Evolutionary conservation across 1,284 basidiomycete species (phyloP).

Genomic region (Austropuccinia psidii): DNA sequence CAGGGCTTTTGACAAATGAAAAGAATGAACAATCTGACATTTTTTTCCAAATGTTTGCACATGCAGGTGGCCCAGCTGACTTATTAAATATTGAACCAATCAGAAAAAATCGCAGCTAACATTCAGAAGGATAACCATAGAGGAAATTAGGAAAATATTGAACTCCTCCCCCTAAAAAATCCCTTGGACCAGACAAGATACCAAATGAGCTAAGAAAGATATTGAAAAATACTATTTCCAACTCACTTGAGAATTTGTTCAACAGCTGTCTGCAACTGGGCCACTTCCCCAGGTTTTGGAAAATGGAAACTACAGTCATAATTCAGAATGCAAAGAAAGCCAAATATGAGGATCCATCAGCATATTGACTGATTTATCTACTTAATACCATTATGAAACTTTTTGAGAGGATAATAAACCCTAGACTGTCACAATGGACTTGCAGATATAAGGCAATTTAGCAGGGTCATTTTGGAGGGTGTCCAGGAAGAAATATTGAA

Average conservation of each 20-base stretch:
- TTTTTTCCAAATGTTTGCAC: too few species aligned
- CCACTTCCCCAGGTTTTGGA: background rate
- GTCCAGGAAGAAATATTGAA: background rate
- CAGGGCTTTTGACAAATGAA: background rate
- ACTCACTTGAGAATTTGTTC: background rate
- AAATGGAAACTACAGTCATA: background rate
- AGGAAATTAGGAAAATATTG: background rate
- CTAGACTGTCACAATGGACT: background rate
- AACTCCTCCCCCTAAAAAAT: background rate
- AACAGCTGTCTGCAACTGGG: background rate
- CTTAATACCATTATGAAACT: background rate
- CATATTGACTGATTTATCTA: background rate
- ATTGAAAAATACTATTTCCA: background rate
- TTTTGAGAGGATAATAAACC: background rate
- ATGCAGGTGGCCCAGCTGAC: too few species aligned
- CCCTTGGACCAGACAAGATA: background rate
- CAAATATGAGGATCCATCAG: background rate
- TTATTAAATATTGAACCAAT: background rate
- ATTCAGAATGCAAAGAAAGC: background rate
- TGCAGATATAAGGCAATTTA: background rate
- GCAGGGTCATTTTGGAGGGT: background rate
- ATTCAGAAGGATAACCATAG: too few species aligned
- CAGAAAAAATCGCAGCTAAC: too few species aligned
- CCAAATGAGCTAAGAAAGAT: conserved; percentile 4
- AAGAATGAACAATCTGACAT: background rate